A percentile compares a stretch with the other conserved stretches of the same genome.
phyloP scores from a whole-genome alignment of 164 flowering plant genomes.

The Brasenia schreberi region DNA sequence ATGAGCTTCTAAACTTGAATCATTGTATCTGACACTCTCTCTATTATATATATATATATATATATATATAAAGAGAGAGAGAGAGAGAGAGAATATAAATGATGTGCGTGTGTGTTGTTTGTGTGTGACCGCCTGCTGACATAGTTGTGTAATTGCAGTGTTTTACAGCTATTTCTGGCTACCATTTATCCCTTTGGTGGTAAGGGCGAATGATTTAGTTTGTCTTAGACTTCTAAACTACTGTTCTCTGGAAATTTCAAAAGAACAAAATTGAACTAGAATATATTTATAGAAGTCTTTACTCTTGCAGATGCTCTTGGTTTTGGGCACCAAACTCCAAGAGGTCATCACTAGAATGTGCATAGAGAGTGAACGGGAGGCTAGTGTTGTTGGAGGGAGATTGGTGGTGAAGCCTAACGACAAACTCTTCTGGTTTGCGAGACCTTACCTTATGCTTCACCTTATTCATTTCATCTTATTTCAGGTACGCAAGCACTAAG shows the following conservation, averaged over 20 bases:
- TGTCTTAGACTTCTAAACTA: no score
- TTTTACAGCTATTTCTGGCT: slow-evolving; percentile 47
- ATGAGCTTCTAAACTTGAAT: no score
- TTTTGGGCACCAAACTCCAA: slow-evolving; percentile 52
- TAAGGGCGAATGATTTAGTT: slow-evolving; percentile 8
- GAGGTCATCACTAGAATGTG: slow-evolving; percentile 55
- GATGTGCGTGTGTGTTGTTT: no score
- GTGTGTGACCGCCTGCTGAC: no score
- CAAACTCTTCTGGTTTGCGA: slow-evolving; percentile 47
- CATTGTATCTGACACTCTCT: no score
- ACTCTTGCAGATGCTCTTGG: slow-evolving; percentile 26
- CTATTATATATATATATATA: no score
- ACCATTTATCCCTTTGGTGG: slow-evolving; percentile 51
- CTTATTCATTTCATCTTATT: slow-evolving; percentile 44
- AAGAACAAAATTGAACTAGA: no score
- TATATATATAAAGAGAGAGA: no score
- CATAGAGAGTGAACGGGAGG: slow-evolving; percentile 22
- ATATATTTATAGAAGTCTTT: no score
- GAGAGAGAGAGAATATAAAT: no score
- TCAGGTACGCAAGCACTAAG: slow-evolving; percentile 22
- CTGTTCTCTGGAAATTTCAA: no score
- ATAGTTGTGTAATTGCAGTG: slow-evolving; percentile 16
- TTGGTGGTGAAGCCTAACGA: slow-evolving; percentile 50
- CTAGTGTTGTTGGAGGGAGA: slow-evolving; percentile 33
- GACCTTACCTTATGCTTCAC: slow-evolving; percentile 39